phyloP scores from a whole-genome alignment of 2,329 filamentous ascomycete species.

The Diaporthe australafricana region DNA sequence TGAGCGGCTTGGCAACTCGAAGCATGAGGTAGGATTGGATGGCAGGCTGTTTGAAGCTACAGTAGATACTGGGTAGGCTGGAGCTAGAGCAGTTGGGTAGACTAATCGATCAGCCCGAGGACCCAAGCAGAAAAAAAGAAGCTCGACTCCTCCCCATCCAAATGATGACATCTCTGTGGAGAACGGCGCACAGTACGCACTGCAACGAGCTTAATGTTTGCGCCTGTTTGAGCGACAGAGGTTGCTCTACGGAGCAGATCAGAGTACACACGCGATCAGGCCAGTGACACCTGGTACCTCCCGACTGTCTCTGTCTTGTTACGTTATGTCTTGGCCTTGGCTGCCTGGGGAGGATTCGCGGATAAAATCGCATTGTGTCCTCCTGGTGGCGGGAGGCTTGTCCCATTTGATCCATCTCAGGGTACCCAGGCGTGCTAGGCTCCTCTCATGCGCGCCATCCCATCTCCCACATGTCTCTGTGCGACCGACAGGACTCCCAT shows the following conservation, averaged over 20 bases:
- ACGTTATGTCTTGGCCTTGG: background rate
- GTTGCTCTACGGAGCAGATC: background rate
- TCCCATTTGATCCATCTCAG: background rate
- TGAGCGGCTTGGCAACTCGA: background rate
- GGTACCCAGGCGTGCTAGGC: background rate
- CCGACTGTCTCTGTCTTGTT: background rate
- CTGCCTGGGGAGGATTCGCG: constrained; percentile 7
- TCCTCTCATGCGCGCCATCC: constrained; percentile 1
- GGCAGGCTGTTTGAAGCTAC: constrained; percentile 28
- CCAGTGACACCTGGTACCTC: background rate
- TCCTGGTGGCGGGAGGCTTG: constrained; percentile 8
- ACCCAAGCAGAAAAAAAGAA: background rate
- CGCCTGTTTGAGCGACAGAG: background rate
- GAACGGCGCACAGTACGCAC: background rate
- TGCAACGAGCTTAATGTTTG: too few relatives aligned
- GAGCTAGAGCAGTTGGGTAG: background rate
- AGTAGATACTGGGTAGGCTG: too few relatives aligned
- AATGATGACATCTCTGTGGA: constrained; percentile 6
- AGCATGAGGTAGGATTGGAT: constrained; percentile 5
- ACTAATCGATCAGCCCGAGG: background rate
- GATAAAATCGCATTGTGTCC: background rate
- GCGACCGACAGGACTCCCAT: background rate
- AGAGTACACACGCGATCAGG: background rate
- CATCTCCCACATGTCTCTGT: constrained; percentile 8
- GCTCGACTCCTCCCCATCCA: background rate